Evolutionary conservation across 768 basidiomycete genomes (phyloP), one percentile per base, ranked within the genome.

Genomic region (Suillus variegatus): DNA sequence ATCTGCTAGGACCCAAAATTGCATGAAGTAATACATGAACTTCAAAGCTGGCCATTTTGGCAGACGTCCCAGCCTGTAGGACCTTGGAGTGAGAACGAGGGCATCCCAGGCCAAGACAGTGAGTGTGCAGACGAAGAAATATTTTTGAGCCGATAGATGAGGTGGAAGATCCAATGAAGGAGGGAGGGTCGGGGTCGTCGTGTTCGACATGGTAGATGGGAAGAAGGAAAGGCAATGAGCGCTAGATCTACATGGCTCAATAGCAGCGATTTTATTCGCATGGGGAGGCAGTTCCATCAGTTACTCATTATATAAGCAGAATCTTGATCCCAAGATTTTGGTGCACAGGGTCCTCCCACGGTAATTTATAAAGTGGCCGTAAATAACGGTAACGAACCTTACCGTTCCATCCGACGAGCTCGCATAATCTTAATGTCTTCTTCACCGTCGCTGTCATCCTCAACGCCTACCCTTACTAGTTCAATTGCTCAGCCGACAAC

Each of bases 81-180:
- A 88, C 63, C 93, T 80, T 0, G 93, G 93, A 10, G 88, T 89
- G 58, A 95, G 85, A 43, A 95, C 93, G 71, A 95, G 87, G 43
- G 92, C 88, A 71, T 95, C 93, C 93, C 93, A 94, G 8, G 93
- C 93, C 0, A 92, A 90, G 64, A 95, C 91, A 62, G 93, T 95
- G 67, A 95, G 86, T 0, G 93, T 92, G 81, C 93, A 95, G 68
- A 94, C 93, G 56, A 92, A 86, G 74, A 94, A 93, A 71, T 95
- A 95, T 77, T 94, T 94, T 82, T 94, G 93, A 0, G 93, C 93
- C 38, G 85, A 86, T 43, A 94, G 82, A 74, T 92, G 93, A 2
- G 93, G 84, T 0, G 93, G 84, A 6, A 94, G 85, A 69, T 90
- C 80, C 72, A 94, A 87, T 28, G 87, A 91, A 62, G 82, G 76